Base-by-base conservation (phyloP, 352 stramenopile genomes). In the Phytophthora cactorum region DNA sequence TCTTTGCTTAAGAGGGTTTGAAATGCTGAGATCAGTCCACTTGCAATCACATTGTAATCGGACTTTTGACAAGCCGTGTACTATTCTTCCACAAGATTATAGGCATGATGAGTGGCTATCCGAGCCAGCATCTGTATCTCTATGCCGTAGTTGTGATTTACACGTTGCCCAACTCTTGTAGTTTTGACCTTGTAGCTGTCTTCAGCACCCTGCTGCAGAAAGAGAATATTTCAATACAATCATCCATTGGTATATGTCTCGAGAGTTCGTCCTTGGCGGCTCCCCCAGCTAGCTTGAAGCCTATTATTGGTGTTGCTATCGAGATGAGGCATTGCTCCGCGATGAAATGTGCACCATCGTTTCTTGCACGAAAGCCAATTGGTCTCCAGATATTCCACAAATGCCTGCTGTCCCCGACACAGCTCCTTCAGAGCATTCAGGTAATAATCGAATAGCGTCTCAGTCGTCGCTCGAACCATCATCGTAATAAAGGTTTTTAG, bases 291-390 rank as follows among this genome's bases (percentile, higher is more conserved):
- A 5, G 39, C 50, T 32, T 59, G 44, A 0, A 61, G n/a, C 5
- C 60, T 6, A 28, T 57, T 61, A 27, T 57, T 68, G 0, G 60
- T 58, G 44, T 68, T 68, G 22, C 62, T 68, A 5, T 39, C 32
- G 5, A 68, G 28, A 32, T 68, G 51, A 7, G 61, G 32, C 2
- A 61, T 43, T 12, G 53, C 3, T 14, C 29, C 51, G 7, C 61
- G 34, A 0, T 53, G 34, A 53, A 61, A 59, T 29, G 3, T 29
- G 9, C 15, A 60, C 45, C 52, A 62, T 1, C 10, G 45, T 2
- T 53, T 2, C 12, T 45, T 45, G 14, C 39, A 45, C 2, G 2
- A 9, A 22, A 56, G 27, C 52, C 52, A 58, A 28, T 68, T 68
- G 7, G 14, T 17, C 22, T 17, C n/a, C 5, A 68, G 50, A 36